Base-by-base conservation (phyloP, 1,284 basidiomycete genomes). In the Cystobasidium sp. region DNA sequence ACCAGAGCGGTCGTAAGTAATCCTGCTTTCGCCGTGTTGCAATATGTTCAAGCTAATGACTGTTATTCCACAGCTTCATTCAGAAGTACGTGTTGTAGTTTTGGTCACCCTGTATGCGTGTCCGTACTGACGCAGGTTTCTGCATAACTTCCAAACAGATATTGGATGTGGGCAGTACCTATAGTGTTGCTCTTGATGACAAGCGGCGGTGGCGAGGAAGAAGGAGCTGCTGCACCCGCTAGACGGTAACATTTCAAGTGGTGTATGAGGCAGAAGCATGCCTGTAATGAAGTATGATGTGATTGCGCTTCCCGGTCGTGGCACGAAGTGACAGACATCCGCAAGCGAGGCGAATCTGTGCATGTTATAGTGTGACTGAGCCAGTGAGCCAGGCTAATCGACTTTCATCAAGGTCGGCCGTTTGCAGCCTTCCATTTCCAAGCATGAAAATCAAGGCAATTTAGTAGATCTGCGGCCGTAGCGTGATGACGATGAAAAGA, bases 111-210 rank as follows among this genome's bases (percentile, higher is more conserved):
- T 39, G 56, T 41, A n/a, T 31, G 31, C 31, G 14, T n/a, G 53
- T 56, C 43, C 0, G 24, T 47, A 49, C 61, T 63, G 61, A 63
- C 43, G 24, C 22, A n/a, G 16, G 10, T 44, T 44, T 22, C 46
- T 43, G 24, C 41, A n/a, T 22, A 18, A 8, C 43, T 12, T 37
- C 22, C 53, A 6, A 12, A 22, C 37, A 73, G 70, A 41, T 73
- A 73, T 43, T 73, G 70, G 70, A 73, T 73, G 62, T 73, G 46
- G 18, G 16, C 66, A 8, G 63, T 73, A 8, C 70, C 70, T 9
- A 14, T 66, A n/a, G 37, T 73, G 37, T n/a, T 73, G 18, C 41
- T 73, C 20, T 41, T 73, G 5, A n/a, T 73, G 52, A 73, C 70
- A 18, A 49, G 41, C 3, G 70, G 70, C 8, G 52, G 56, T 1